Conservation (phyloP, 495 filamentous ascomycete species). For the Penicillium maclennaniae region DNA sequence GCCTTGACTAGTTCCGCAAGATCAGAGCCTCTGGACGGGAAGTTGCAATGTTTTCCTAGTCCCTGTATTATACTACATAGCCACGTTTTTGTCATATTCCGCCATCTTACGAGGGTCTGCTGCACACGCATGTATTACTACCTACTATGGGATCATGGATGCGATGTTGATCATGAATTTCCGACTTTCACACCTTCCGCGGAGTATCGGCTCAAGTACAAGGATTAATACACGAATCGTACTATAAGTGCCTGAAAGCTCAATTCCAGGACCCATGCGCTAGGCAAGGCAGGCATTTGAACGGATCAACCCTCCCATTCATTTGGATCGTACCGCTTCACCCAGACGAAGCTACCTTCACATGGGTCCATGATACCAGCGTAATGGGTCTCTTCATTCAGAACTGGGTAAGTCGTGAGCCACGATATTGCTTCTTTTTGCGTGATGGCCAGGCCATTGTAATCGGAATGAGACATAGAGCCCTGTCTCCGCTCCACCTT, state of each 20-base stretch:
- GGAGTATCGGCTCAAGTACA: too few relatives aligned
- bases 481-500: not conserved
- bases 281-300: not conserved
- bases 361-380: slow-evolving; percentile 48
- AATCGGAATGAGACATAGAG: not conserved
- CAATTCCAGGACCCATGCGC: not conserved
- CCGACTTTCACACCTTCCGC: too few relatives aligned
- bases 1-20: not conserved
- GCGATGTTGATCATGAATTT: not conserved
- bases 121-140: not conserved
- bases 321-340: slow-evolving; percentile 23
- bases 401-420: slow-evolving; percentile 46
- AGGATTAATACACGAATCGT: not conserved
- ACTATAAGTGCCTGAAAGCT: not conserved
- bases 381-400: slow-evolving; percentile 54
- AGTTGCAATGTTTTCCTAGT: not conserved
- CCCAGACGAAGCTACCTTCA: slow-evolving; percentile 42
- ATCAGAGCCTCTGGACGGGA: not conserved
- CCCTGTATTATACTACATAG: slow-evolving; percentile 9
- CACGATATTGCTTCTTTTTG: slow-evolving; percentile 33
- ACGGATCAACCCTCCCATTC: slow-evolving; percentile 1
- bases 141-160: not conserved
- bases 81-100: not conserved
- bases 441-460: slow-evolving; percentile 21
- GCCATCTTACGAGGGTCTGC: slow-evolving; percentile 1